phyloP scores from a whole-genome alignment of 2,329 filamentous ascomycete species.

The Fusarium acutatum region DNA sequence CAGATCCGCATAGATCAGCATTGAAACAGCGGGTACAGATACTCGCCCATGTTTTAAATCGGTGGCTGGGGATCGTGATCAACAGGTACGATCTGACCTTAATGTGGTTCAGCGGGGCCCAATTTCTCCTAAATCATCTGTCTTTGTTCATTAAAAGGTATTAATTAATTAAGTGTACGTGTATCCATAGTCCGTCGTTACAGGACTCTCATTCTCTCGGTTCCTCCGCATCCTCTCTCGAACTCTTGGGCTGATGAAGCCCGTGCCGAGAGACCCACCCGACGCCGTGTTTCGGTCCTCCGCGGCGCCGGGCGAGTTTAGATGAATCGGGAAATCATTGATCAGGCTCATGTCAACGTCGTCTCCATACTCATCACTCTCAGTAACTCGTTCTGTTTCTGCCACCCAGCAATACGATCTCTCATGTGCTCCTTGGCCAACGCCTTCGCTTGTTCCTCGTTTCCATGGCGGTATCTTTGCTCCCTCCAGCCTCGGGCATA shows the following conservation, averaged over 20 bases:
- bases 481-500: constrained; percentile 59
- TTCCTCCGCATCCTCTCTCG: background rate
- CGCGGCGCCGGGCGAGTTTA: constrained; percentile 6
- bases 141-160: background rate
- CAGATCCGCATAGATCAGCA: background rate
- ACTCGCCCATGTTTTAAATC: background rate
- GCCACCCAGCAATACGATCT: constrained; percentile 63
- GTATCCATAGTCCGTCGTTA: constrained; percentile 3
- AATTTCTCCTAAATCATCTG: background rate
- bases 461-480: constrained; percentile 63
- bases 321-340: constrained; percentile 11
- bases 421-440: constrained; percentile 56
- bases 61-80: constrained; percentile 27
- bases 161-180: constrained; percentile 6
- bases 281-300: constrained; percentile 10
- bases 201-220: constrained; percentile 13
- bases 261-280: constrained; percentile 14
- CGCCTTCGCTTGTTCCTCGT: constrained; percentile 9
- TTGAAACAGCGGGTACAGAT: background rate
- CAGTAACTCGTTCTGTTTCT: constrained; percentile 41
- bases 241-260: constrained; percentile 2
- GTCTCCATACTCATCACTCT: constrained; percentile 1
- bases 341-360: constrained; percentile 11
- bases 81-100: constrained; percentile 26
- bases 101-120: background rate